Base-by-base conservation (phyloP, 192 early-diverging fungal species). In the Endogone sp. region DNA sequence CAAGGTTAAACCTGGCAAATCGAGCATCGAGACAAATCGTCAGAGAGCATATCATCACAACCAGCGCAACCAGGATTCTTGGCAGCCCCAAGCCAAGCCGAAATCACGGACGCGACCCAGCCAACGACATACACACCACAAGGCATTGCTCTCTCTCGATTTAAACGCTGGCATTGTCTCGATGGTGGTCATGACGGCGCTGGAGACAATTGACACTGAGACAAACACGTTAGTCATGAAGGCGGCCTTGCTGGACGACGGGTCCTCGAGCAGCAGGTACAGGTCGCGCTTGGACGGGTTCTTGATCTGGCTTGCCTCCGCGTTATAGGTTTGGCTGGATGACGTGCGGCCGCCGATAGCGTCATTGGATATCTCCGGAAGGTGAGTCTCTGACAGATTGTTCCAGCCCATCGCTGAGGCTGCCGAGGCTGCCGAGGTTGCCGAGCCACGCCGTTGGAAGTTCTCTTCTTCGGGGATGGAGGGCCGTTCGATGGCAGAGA, bases 91-190 rank as follows among this genome's bases (percentile, higher is more conserved):
- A 0, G 20, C 21, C 3, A 25, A 13, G 62, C 22, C 62, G 29
- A 44, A 22, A n/a, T 63, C 8, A 37, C 49, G 29, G 37, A 63
- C 29, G 2, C 8, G 8, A 20, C 10, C 21, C 59, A 60, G 27
- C 9, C 24, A n/a, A 23, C 59, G 59, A 28, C 37, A 62, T 25
- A 37, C 21, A 75, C 82, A 85, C 86, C 86, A 87, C 4, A 85
- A 69, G 37, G 65, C 73, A 22, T 73, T 72, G 30, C 81, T 85
- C 29, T 82, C 76, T 10, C 77, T 81, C 8, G 84, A 83, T 32
- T 86, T 83, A 63, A 91, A 89, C 25, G 88, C 59, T 56, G 92
- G 92, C 27, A 93, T 91, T 28, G 92, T 93, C 79, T 93, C 92
- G 60, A 93, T 78, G 20, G 90, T 91, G 0, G 91, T 89, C 62